Evolutionary conservation across 805 yeast species (phyloP).

Genomic region (Maudiozyma turicensis): DNA sequence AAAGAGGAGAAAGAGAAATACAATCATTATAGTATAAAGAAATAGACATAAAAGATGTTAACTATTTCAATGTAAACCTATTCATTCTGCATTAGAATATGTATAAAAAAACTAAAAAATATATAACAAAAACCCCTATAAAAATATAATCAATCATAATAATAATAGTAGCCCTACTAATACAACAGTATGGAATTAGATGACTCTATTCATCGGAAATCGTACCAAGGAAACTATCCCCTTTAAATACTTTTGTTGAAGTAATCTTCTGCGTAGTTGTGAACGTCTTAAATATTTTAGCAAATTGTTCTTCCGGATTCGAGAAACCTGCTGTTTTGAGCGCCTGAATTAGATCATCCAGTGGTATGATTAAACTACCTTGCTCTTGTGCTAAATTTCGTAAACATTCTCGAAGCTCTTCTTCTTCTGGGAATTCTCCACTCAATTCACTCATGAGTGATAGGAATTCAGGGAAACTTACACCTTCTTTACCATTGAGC

Average conservation of each 20-base stretch:
- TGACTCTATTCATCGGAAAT: constrained; percentile 21
- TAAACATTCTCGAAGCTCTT: constrained; percentile 52
- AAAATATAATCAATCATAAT: too few species aligned
- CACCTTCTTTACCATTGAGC: constrained; percentile 30
- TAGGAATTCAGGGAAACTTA: constrained; percentile 59
- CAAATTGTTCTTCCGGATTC: constrained; percentile 35
- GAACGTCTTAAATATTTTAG: constrained; percentile 44
- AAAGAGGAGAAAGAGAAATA: background rate
- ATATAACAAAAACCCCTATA: background rate
- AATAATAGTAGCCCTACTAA: too few species aligned
- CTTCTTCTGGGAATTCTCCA: constrained; percentile 40
- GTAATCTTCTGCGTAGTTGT: constrained; percentile 43
- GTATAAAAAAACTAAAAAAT: background rate
- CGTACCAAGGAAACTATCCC: constrained; percentile 52
- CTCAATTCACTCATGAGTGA: constrained; percentile 51
- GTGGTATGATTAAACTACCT: constrained; percentile 36
- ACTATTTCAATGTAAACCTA: background rate
- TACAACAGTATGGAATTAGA: too few species aligned
- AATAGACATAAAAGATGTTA: background rate
- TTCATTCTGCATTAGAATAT: background rate
- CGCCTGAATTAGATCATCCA: constrained; percentile 39
- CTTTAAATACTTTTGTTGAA: constrained; percentile 51
- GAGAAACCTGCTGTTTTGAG: constrained; percentile 38
- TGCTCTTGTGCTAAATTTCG: constrained; percentile 32
- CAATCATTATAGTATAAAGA: background rate